Percentiles rank a stretch among this genome's conserved stretches.
Conservation (phyloP, 2,329 filamentous ascomycete genomes). For the Byssochlamys sp. region DNA sequence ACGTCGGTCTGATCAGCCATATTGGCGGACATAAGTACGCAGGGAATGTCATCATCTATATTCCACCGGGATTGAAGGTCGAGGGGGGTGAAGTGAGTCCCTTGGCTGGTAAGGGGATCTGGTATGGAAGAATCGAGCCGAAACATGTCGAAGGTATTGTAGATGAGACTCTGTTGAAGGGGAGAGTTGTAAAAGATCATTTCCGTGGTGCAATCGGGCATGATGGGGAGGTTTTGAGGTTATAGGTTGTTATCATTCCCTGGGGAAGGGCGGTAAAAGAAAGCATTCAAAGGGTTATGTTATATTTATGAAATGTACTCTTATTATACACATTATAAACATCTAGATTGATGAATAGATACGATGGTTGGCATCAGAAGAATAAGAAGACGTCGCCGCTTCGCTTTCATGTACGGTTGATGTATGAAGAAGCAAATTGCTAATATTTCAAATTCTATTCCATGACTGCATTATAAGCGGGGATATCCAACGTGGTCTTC, state of each 20-base stretch:
- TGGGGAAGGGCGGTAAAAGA: neutral
- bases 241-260: slow-evolving; percentile 13
- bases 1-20: slow-evolving; percentile 56
- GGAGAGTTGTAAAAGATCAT: slow-evolving; percentile 74
- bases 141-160: slow-evolving; percentile 86
- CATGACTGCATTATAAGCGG: neutral
- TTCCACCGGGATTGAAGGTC: slow-evolving; percentile 25
- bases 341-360: too few species aligned
- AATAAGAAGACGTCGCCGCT: too few species aligned
- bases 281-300: neutral
- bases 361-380: too few species aligned
- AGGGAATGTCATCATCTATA: slow-evolving; percentile 85
- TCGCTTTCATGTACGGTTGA: neutral
- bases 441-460: neutral
- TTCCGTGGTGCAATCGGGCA: slow-evolving; percentile 79
- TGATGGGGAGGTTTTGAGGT: slow-evolving; percentile 60
- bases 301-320: neutral
- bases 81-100: slow-evolving; percentile 12
- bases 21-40: slow-evolving; percentile 92
- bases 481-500: neutral
- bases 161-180: slow-evolving; percentile 73
- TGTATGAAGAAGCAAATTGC: neutral
- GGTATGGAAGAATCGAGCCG: slow-evolving; percentile 73
- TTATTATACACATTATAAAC: too few species aligned
- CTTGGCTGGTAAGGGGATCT: slow-evolving; percentile 50